A percentile compares a stretch with the other conserved stretches of the same genome.
These are phyloP conservation scores for Mucor sp. DNA, from an alignment of 371 early-diverging fungal species.

Conservation along the genomic window DNA sequence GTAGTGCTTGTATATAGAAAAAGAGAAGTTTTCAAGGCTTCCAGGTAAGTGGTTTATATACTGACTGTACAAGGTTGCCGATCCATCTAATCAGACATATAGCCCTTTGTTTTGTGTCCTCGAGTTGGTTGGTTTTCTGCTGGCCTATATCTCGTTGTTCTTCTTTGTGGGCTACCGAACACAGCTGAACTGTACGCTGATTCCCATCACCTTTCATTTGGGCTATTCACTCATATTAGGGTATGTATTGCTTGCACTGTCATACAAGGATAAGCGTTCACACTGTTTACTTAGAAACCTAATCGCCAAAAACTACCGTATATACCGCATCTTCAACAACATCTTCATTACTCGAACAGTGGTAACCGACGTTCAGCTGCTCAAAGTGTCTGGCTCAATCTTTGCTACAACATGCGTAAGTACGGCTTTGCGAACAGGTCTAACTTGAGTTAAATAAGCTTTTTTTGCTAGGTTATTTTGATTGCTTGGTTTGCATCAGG, in stretches of 20 bases:
- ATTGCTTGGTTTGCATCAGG: constrained; percentile 42
- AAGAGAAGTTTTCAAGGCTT: constrained; percentile 53
- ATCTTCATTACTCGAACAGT: constrained; percentile 62
- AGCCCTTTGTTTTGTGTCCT: constrained; percentile 59
- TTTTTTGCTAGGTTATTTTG: constrained; percentile 36
- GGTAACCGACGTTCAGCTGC: constrained; percentile 53
- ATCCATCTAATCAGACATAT: neutral
- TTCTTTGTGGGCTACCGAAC: constrained; percentile 36
- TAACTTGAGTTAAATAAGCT: neutral
- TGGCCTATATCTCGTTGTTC: constrained; percentile 42
- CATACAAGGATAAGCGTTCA: too few relatives aligned
- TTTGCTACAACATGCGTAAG: constrained; percentile 49
- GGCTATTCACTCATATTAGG: constrained; percentile 46
- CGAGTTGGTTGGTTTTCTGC: constrained; percentile 48
- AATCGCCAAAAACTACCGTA: constrained; percentile 60
- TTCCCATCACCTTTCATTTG: constrained; percentile 47
- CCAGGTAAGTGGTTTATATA: constrained; percentile 47
- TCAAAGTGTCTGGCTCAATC: constrained; percentile 58
- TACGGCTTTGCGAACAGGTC: neutral
- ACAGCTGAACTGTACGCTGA: constrained; percentile 36
- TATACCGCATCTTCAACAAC: constrained; percentile 63
- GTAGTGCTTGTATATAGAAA: constrained; percentile 46
- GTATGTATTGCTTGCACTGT: constrained; percentile 28
- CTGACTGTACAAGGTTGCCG: too few relatives aligned
- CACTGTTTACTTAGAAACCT: constrained; percentile 39